Evolutionary conservation across 1,284 basidiomycete species (phyloP), one percentile per base, ranked within the genome.

Genomic region (Gymnopus androsaceus): DNA sequence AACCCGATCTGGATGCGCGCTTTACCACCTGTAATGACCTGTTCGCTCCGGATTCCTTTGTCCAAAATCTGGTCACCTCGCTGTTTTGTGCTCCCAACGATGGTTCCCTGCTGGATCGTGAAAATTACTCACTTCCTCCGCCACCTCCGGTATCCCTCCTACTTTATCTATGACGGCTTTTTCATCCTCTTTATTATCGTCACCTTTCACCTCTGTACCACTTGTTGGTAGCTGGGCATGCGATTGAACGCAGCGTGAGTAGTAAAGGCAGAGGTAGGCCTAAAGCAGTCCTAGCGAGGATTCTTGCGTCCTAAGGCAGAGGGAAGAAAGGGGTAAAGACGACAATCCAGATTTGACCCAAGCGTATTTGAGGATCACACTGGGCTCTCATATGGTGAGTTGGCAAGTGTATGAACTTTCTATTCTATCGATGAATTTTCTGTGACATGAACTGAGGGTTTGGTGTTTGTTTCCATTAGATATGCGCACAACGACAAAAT

Each of bases 291-390:
- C n/a, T n/a, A n/a, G n/a, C n/a, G n/a, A n/a, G n/a, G n/a, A n/a
- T n/a, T n/a, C n/a, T n/a, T n/a, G n/a, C n/a, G n/a, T n/a, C n/a
- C n/a, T 21, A 42, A 42, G 12, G 41, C 41, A 21, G 41, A 25
- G 25, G 41, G 28, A 45, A 44, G 17, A 65, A 65, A 54, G 55
- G 45, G 28, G 30, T 30, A 46, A 30, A 23, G 30, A 46, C 3
- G 28, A 30, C 12, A 46, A 33, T 19, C 30, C 44, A 9, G 51
- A 53, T 25, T 47, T 50, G 17, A 14, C 14, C 14, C 58, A 54
- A 41, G 64, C 63, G 2, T 65, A 65, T 42, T 40, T 65, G 53
- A 54, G 63, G 25, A 64, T 65, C 30, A 65, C 63, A 11, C 48
- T 65, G 15, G 63, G 63, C 14, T 42, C 51, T 9, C 59, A 57